A percentile compares a stretch with the other conserved stretches of the same genome.
Conservation (phyloP, 139 green algal genomes). For the Micractinium sp. region DNA sequence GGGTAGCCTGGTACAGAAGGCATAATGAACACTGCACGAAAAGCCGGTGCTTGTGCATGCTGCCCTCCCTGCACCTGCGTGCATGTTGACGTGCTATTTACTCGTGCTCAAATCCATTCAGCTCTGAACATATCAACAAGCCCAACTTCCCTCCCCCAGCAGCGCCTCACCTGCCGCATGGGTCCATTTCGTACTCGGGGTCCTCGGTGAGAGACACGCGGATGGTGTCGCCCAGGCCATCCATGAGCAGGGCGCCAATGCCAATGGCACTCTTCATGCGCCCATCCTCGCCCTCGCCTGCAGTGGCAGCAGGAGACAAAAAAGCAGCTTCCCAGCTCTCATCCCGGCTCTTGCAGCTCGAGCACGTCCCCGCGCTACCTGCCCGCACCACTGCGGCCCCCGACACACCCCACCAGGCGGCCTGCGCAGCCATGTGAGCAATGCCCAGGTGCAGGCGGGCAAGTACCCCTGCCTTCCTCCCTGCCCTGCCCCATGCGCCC, state of each 20-base stretch:
- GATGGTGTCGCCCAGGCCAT: conserved; percentile 99
- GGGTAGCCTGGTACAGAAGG: too few species aligned
- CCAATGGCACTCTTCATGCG: conserved; percentile 99
- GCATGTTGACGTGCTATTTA: too few species aligned
- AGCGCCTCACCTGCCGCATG: conserved; percentile 68
- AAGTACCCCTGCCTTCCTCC: too few species aligned
- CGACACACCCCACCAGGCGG: background rate
- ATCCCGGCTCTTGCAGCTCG: background rate
- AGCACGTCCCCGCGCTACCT: background rate
- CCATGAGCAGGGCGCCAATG: conserved; percentile 97
- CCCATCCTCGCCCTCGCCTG: conserved; percentile 97
- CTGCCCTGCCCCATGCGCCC: background rate
- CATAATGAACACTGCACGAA: background rate
- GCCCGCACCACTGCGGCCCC: background rate
- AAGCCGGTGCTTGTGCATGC: background rate
- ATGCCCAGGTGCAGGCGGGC: background rate
- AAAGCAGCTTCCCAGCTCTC: background rate
- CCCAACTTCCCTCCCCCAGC: too few species aligned
- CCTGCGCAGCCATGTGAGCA: background rate
- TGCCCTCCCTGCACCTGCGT: too few species aligned
- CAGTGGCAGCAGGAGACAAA: background rate
- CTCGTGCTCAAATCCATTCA: background rate
- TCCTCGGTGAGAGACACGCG: conserved; percentile 96
- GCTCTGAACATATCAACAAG: background rate
- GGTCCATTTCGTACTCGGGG: conserved; percentile 96